Evolutionary conservation across 805 yeast genomes (phyloP), one percentile per base, ranked within the genome.

Genomic region (Yarrowia divulgata): DNA sequence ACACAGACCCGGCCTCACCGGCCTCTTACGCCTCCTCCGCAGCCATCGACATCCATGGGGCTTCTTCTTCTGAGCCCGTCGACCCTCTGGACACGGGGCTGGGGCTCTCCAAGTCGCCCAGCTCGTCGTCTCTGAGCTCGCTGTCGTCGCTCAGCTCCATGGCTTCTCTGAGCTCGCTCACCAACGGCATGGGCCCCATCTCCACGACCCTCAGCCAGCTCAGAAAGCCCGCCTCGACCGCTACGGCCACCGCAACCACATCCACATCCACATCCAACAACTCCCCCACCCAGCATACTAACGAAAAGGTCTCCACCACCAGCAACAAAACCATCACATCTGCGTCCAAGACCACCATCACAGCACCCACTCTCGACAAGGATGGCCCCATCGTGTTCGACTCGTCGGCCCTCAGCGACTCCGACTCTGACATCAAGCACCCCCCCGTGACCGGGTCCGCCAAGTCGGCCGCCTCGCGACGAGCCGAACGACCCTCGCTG

Each of bases 241-340:
- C 48, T 4, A 23, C 29, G n/a, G 29, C 48, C 34, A 6, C 34
- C 16, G 23, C 46, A 13, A n/a, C 16, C 48, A 55, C 48, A 14
- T 16, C 29, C 48, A 32, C 40, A n/a, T 1, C 48, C 35, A 18
- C 19, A 32, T 3, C 49, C 8, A 60, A 49, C 50, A 58, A 12
- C 66, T n/a, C n/a, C n/a, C n/a, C 52, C 52, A 40, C 52, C 66
- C 66, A 43, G 66, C 66, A 60, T 60, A 60, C 66, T 60, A 60
- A 60, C 66, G 66, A 60, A 43, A 60, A 60, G 66, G 66, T 43
- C 66, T 6, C 37, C 48, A 8, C 13, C 48, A 40, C 23, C 48
- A 8, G 19, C 48, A 40, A 9, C 49, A 45, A 18, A 16, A 14
- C 66, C 52, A 43, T 18, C 66, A 58, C 66, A 29, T 18, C 49